These are phyloP conservation scores for Neurospora tetraspora DNA, from an alignment of 495 filamentous ascomycete species.

Conservation along the genomic window DNA sequence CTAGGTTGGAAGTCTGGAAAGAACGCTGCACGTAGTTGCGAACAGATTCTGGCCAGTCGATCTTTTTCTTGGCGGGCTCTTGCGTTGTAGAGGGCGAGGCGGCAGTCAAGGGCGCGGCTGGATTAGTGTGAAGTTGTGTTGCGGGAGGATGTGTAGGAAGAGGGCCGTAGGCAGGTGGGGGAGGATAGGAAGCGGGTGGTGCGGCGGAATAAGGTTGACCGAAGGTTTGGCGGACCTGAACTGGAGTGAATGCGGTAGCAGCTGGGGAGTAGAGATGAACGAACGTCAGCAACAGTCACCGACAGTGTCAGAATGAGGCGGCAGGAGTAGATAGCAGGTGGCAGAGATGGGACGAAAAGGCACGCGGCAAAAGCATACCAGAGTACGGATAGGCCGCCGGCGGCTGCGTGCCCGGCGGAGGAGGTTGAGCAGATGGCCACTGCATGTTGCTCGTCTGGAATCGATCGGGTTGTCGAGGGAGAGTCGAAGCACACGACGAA, in stretches of 20 bases:
- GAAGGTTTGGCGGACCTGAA: slow-evolving; percentile 37
- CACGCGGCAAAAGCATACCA: slow-evolving; percentile 6
- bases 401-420: slow-evolving; percentile 23
- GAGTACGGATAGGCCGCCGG: slow-evolving; percentile 25
- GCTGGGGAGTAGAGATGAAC: slow-evolving; percentile 11
- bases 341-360: not conserved
- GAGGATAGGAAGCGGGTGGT: slow-evolving; percentile 14
- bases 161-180: slow-evolving; percentile 16
- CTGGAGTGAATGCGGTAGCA: slow-evolving; percentile 41
- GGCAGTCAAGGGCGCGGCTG: slow-evolving; percentile 7
- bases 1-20: slow-evolving; percentile 61
- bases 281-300: slow-evolving; percentile 14
- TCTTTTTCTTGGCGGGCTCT: slow-evolving; percentile 43
- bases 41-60: slow-evolving; percentile 67
- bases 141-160: slow-evolving; percentile 8
- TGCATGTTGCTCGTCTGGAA: not conserved
- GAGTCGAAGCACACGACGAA: not conserved
- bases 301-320: not conserved
- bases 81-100: slow-evolving; percentile 11
- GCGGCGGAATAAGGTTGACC: slow-evolving; percentile 27
- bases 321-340: not conserved
- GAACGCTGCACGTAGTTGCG: slow-evolving; percentile 76
- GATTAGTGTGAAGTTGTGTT: slow-evolving; percentile 18
- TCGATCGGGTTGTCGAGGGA: not conserved
- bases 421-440: slow-evolving; percentile 16